These are phyloP conservation scores for Medicago lupulina DNA, from an alignment of 306 rosid species.

Conservation along the genomic window DNA sequence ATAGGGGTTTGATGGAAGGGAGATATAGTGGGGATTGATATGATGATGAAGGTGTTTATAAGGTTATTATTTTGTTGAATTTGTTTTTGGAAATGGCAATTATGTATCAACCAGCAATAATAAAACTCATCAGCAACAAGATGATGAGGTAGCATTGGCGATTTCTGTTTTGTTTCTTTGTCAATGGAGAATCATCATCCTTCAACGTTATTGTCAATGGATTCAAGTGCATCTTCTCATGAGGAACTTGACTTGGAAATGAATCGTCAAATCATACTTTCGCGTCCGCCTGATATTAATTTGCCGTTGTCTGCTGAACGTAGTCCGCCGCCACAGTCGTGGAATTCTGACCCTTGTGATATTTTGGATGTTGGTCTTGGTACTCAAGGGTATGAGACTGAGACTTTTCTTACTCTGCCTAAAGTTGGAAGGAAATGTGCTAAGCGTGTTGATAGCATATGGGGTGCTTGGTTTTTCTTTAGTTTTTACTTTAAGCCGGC, in stretches of 20 bases:
- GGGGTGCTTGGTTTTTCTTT: constrained; percentile 99
- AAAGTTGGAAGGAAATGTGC: constrained; percentile 81
- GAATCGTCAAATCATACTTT: constrained; percentile 73
- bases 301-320: constrained; percentile 84
- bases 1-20: constrained; percentile 99
- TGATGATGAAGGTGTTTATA: constrained; percentile 65
- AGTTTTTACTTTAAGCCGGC: constrained; percentile 89
- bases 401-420: constrained; percentile 65
- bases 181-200: constrained; percentile 93
- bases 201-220: constrained; percentile 87
- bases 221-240: constrained; percentile 90
- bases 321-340: constrained; percentile 74
- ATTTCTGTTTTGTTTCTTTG: constrained; percentile 68
- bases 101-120: constrained; percentile 62
- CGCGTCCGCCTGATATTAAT: constrained; percentile 86
- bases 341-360: constrained; percentile 78
- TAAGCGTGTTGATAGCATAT: constrained; percentile 83
- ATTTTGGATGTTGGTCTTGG: constrained; percentile 83
- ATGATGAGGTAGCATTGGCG: constrained; percentile 72
- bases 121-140: constrained; percentile 45
- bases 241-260: constrained; percentile 92
- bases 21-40: constrained; percentile 96
- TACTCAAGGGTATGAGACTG: constrained; percentile 78
- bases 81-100: constrained; percentile 56
- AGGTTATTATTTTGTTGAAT: constrained; percentile 69